phyloP scores from a whole-genome alignment of 2,329 filamentous ascomycete genomes.

The Venturia asperata region DNA sequence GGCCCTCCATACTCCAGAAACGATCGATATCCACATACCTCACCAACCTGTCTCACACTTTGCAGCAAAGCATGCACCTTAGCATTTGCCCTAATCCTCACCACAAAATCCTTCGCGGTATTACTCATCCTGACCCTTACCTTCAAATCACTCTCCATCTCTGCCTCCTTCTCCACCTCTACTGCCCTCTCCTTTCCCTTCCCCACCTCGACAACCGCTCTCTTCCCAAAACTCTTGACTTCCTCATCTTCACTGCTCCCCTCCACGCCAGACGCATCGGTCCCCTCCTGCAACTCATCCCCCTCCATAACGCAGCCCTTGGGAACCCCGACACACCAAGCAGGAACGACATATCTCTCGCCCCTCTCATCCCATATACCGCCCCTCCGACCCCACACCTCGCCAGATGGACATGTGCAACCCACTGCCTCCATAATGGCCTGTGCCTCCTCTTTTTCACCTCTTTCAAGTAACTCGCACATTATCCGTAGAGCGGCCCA shows the following conservation, averaged over 20 bases:
- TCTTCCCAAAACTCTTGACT: not conserved
- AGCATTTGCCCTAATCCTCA: slow-evolving; percentile 38
- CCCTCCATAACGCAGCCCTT: slow-evolving; percentile 27
- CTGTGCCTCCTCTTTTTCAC: slow-evolving; percentile 54
- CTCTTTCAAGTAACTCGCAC: slow-evolving; percentile 58
- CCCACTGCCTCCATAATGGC: slow-evolving; percentile 71
- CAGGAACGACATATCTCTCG: slow-evolving; percentile 38
- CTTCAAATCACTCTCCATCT: slow-evolving; percentile 27
- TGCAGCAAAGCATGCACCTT: slow-evolving; percentile 56
- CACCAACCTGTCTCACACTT: slow-evolving; percentile 56
- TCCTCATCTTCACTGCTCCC: slow-evolving; percentile 24
- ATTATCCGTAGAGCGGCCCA: slow-evolving; percentile 70
- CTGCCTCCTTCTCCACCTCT: slow-evolving; percentile 26
- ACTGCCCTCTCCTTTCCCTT: slow-evolving; percentile 31
- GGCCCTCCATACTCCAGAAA: not conserved
- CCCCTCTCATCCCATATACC: slow-evolving; percentile 41
- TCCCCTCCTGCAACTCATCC: slow-evolving; percentile 22
- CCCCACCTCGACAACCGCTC: slow-evolving; percentile 20
- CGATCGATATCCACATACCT: slow-evolving; percentile 43
- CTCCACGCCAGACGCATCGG: slow-evolving; percentile 23
- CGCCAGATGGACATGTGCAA: slow-evolving; percentile 39
- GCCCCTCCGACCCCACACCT: slow-evolving; percentile 30
- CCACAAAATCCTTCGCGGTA: slow-evolving; percentile 32
- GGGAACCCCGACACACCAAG: slow-evolving; percentile 41
- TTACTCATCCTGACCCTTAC: slow-evolving; percentile 35